Base-by-base conservation (phyloP, 805 yeast species). In the Kurtzmaniella fragi region DNA sequence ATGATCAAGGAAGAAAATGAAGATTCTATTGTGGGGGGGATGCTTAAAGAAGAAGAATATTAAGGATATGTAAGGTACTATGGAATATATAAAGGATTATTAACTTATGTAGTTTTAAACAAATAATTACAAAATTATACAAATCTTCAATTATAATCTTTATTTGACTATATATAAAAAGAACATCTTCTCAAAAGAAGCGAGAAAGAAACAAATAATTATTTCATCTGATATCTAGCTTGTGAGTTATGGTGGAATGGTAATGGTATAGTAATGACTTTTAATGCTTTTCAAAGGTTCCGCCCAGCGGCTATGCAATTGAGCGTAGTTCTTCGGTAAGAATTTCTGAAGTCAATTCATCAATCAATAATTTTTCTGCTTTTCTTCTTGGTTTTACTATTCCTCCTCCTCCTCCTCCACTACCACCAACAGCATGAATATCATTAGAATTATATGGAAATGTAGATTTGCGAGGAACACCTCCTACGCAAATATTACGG, bases 401-500 rank as follows among this genome's bases (percentile, higher is more conserved):
- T 27, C 59, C 25, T 5, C 25, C 25, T 20, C 25, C 25, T 5
- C 25, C 25, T 27, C 59, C 25, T 5, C 25, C 25, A 5, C 25
- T 8, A 20, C 25, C 25, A 20, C 25, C 8, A 20, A 8, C 25
- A 8, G 25, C 25, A 20, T 20, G 25, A 5, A 8, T 20, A 20
- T 20, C 25, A 20, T 20, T 20, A 20, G 25, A 20, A 8, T 20
- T 20, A 5, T 20, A 8, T 20, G 25, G 45, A 32, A 45, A 44
- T 26, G 39, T 48, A 5, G 46, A 44, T 17, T 37, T 37, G 37
- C 47, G 48, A 28, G 52, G 46, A 13, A 78, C 58, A 2, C 91
- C 95, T 15, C 95, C 95, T n/a, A 63, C 50, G 54, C 97, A 90
- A 30, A 88, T 87, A 64, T 80, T 78, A 48, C 95, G 73, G 34